Evolutionary conservation across 345 rosid genomes (phyloP).

Genomic region (Boechera retrofracta): DNA sequence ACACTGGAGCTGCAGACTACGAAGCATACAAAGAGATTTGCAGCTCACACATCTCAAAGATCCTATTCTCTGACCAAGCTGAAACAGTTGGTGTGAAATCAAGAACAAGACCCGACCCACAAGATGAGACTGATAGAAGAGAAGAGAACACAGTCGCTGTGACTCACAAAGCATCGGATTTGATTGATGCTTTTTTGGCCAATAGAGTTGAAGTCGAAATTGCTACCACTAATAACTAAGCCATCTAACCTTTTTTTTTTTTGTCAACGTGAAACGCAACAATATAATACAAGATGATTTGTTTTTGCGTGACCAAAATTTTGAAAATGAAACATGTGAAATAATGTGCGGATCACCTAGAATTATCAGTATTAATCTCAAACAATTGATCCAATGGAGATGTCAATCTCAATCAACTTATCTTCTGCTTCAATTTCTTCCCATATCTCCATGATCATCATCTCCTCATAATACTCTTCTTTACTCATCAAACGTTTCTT

Average conservation of each 20-base stretch:
- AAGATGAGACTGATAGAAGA: conserved; percentile 35
- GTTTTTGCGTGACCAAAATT: background rate
- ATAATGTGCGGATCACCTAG: background rate
- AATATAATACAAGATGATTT: background rate
- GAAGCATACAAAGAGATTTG: conserved; percentile 89
- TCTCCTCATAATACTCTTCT: conserved; percentile 42
- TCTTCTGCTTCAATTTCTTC: conserved; percentile 70
- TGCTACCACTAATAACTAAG: conserved; percentile 24
- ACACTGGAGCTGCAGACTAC: conserved; percentile 69
- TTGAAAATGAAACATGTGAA: conserved; percentile 2
- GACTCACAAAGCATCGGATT: conserved; percentile 37
- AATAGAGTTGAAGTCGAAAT: conserved; percentile 29
- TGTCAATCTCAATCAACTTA: conserved; percentile 78
- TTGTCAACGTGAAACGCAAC: conserved; percentile 16
- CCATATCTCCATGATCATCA: conserved; percentile 48
- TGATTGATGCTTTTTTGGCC: conserved; percentile 47
- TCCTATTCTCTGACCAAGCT: conserved; percentile 82
- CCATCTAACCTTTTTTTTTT: background rate
- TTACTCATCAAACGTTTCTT: conserved; percentile 40
- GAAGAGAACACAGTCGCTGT: conserved; percentile 35
- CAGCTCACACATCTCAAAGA: conserved; percentile 66
- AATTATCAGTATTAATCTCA: background rate
- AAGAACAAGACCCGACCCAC: conserved; percentile 31
- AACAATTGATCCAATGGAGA: conserved; percentile 62
- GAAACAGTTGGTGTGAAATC: conserved; percentile 64